Evolutionary conservation across 169 alveolate genomes (phyloP).

Genomic region (Cryptosporidium sp.): DNA sequence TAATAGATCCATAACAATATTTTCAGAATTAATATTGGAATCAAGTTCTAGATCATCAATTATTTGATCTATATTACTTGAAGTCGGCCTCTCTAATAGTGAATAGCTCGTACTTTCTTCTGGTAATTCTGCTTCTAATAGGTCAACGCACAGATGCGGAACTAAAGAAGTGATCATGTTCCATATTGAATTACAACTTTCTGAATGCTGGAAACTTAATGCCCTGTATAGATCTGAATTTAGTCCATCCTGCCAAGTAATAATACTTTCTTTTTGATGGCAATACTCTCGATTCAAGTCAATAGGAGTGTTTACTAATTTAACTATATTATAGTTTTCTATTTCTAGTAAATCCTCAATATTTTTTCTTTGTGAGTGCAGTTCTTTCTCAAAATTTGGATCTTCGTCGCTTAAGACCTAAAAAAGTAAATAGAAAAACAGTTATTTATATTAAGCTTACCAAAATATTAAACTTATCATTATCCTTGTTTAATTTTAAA

Average conservation of each 20-base stretch:
- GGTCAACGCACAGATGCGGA: conserved; percentile 68
- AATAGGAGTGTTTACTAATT: conserved; percentile 64
- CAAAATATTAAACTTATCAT: conserved; percentile 39
- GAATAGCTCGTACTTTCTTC: conserved; percentile 4
- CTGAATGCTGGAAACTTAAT: conserved; percentile 78
- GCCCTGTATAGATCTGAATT: conserved; percentile 77
- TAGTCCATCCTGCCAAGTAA: conserved; percentile 80
- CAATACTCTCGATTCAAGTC: conserved; percentile 54
- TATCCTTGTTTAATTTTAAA: conserved; percentile 13
- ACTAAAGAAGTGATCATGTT: conserved; percentile 34
- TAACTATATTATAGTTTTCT: neutral
- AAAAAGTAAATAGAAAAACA: neutral
- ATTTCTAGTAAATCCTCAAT: conserved; percentile 22
- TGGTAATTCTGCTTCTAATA: conserved; percentile 16
- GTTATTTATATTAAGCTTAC: conserved; percentile 15
- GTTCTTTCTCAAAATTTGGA: neutral
- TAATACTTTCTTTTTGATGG: conserved; percentile 76
- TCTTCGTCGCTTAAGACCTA: conserved; percentile 54
- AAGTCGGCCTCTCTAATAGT: conserved; percentile 37
- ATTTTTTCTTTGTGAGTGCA: neutral
- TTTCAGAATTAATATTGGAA: conserved; percentile 54
- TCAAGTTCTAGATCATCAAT: conserved; percentile 51
- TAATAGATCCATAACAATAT: conserved; percentile 31
- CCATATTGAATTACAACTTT: conserved; percentile 79
- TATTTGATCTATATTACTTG: conserved; percentile 33